Conservation (phyloP, 495 filamentous ascomycete species). For the Corynascus novoguineensis region DNA sequence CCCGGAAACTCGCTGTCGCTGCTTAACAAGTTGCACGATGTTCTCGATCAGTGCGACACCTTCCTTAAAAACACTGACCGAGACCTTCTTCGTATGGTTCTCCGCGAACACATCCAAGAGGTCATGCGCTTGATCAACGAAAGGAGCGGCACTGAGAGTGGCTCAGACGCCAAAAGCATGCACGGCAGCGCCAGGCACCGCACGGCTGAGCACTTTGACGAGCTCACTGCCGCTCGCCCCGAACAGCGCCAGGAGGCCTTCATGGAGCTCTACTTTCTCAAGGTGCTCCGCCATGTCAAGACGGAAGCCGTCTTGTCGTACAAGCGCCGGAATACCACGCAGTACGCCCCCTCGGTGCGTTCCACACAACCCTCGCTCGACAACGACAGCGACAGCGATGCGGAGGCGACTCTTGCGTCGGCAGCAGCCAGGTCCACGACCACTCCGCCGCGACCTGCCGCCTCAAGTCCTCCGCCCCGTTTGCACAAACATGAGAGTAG, state of each 20-base stretch:
- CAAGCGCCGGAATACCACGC: conserved; percentile 16
- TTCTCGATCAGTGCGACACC: conserved; percentile 28
- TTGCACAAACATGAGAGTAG: conserved; percentile 4
- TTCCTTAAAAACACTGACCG: conserved; percentile 24
- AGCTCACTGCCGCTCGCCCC: conserved; percentile 33
- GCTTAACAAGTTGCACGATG: conserved; percentile 35
- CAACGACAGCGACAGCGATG: conserved; percentile 7
- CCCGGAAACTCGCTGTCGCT: conserved; percentile 28
- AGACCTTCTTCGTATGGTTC: conserved; percentile 29
- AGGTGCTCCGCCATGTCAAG: conserved; percentile 32
- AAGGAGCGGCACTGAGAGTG: conserved; percentile 1
- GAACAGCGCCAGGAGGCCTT: conserved; percentile 38
- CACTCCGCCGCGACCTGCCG: not conserved
- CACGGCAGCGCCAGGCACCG: not conserved
- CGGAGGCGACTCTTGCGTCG: too few relatives aligned
- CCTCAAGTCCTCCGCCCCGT: not conserved
- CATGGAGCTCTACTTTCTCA: conserved; percentile 40
- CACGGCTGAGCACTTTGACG: conserved; percentile 24
- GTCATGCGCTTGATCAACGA: conserved; percentile 34
- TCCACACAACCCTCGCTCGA: conserved; percentile 11
- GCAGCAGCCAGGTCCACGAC: conserved; percentile 3
- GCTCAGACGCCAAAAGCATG: conserved; percentile 9
- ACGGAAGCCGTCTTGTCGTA: conserved; percentile 22
- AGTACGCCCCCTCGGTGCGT: conserved; percentile 22
- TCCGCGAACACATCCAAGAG: conserved; percentile 37